These are phyloP conservation scores for Leptomonas seymouri DNA, from an alignment of 208 protist genomes.

Conservation along the genomic window DNA sequence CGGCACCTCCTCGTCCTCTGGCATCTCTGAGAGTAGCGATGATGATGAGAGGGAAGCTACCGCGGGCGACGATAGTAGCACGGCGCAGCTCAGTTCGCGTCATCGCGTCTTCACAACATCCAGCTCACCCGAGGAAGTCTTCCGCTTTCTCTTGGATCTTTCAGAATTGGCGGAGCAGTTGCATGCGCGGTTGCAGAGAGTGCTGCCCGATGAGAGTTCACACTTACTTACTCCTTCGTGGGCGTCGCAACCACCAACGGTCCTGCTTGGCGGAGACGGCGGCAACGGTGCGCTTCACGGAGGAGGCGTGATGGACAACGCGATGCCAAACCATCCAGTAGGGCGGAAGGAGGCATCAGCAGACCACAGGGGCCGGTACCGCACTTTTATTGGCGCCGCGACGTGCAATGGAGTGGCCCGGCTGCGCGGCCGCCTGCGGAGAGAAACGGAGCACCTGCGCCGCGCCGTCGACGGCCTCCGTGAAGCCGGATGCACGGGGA, in stretches of 20 bases:
- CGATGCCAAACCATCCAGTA: neutral
- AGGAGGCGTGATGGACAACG: neutral
- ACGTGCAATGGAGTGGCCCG: constrained; percentile 25
- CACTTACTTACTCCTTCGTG: neutral
- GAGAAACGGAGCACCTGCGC: constrained; percentile 24
- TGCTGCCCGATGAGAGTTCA: neutral
- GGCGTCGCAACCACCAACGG: neutral
- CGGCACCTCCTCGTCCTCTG: neutral
- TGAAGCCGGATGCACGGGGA: constrained; percentile 5
- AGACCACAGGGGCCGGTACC: neutral
- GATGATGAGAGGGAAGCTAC: neutral
- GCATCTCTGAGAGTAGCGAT: neutral
- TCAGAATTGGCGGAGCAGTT: constrained; percentile 18
- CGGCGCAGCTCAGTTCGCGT: neutral
- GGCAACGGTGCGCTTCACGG: neutral
- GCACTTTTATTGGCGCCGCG: neutral
- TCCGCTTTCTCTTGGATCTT: constrained; percentile 6
- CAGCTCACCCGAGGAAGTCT: constrained; percentile 12
- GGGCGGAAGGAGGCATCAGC: neutral
- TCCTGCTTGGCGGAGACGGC: too few relatives aligned
- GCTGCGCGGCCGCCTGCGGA: constrained; percentile 29
- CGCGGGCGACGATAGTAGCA: neutral
- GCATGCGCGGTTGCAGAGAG: constrained; percentile 1
- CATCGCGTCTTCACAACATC: constrained; percentile 12
- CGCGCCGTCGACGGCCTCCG: constrained; percentile 17